phyloP scores from a whole-genome alignment of 2,329 filamentous ascomycete species.

The Aureobasidium sp. region DNA sequence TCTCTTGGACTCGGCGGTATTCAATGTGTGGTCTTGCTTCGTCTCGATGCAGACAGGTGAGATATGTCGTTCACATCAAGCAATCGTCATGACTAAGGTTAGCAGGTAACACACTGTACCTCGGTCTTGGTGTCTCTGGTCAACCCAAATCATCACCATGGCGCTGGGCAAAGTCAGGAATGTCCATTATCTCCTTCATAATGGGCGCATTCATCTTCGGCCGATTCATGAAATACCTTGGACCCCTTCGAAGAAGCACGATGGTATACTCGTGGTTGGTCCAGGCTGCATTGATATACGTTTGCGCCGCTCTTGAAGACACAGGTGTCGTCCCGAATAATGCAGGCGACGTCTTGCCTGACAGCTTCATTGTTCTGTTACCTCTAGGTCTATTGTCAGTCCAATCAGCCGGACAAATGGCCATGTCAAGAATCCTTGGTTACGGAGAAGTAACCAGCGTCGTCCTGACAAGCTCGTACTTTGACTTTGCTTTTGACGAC shows the following conservation, averaged over 20 bases:
- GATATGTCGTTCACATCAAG: conserved; percentile 17
- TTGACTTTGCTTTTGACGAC: conserved; percentile 66
- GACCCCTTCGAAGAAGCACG: conserved; percentile 58
- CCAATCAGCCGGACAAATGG: conserved; percentile 70
- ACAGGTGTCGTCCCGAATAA: conserved; percentile 28
- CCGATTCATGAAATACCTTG: conserved; percentile 58
- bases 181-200: conserved; percentile 64
- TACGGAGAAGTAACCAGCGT: conserved; percentile 69
- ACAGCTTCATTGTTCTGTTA: conserved; percentile 47
- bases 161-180: conserved; percentile 65
- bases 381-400: conserved; percentile 67
- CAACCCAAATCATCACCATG: conserved; percentile 43
- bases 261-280: conserved; percentile 43
- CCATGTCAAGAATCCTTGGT: conserved; percentile 63
- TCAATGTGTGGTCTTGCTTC: conserved; percentile 72
- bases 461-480: conserved; percentile 75
- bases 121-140: conserved; percentile 64
- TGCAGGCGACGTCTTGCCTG: conserved; percentile 35
- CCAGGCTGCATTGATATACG: conserved; percentile 36
- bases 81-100: neutral
- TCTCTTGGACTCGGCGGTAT: conserved; percentile 67
- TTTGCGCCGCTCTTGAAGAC: conserved; percentile 37
- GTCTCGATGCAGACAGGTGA: conserved; percentile 76
- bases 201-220: conserved; percentile 65
- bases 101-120: conserved; percentile 65